These are phyloP conservation scores for Ambrosiella beaveri DNA, from an alignment of 2,329 filamentous ascomycete genomes.

Conservation along the genomic window DNA sequence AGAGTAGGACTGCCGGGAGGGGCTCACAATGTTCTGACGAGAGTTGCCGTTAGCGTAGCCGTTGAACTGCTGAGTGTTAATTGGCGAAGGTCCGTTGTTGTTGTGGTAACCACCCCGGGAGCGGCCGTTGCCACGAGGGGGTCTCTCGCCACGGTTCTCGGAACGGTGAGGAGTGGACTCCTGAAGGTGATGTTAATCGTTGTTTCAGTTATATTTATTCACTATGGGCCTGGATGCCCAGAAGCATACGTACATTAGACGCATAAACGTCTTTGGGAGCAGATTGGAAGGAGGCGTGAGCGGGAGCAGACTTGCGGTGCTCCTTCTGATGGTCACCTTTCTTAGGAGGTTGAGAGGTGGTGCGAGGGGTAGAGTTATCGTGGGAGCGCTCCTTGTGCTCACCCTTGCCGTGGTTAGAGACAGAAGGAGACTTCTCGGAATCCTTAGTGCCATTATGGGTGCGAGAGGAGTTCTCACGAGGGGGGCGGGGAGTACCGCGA, in stretches of 20 bases:
- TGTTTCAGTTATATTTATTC: background rate
- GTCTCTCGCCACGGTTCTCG: constrained; percentile 25
- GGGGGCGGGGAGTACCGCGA: constrained; percentile 27
- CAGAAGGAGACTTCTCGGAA: constrained; percentile 23
- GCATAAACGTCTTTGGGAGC: constrained; percentile 23
- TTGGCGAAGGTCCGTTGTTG: constrained; percentile 17
- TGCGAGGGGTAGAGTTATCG: constrained; percentile 16
- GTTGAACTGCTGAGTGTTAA: constrained; percentile 10
- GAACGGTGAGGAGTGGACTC: constrained; percentile 12
- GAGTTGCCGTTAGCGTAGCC: constrained; percentile 6
- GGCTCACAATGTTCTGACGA: constrained; percentile 12
- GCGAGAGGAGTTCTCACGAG: constrained; percentile 18
- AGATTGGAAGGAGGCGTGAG: constrained; percentile 18
- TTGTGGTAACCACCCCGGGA: constrained; percentile 25
- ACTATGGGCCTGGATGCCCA: background rate
- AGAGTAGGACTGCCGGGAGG: constrained; percentile 10
- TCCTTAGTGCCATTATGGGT: constrained; percentile 17
- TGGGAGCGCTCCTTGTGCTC: constrained; percentile 11
- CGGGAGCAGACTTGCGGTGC: constrained; percentile 27
- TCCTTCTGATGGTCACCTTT: constrained; percentile 27
- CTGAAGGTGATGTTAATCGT: constrained; percentile 1
- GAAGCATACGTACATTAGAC: constrained; percentile 22
- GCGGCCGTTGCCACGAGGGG: constrained; percentile 27
- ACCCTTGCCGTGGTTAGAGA: constrained; percentile 14
- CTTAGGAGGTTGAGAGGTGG: constrained; percentile 20